These are phyloP conservation scores for Dispira simplex DNA, from an alignment of 192 early-diverging fungal species.

Conservation along the genomic window DNA sequence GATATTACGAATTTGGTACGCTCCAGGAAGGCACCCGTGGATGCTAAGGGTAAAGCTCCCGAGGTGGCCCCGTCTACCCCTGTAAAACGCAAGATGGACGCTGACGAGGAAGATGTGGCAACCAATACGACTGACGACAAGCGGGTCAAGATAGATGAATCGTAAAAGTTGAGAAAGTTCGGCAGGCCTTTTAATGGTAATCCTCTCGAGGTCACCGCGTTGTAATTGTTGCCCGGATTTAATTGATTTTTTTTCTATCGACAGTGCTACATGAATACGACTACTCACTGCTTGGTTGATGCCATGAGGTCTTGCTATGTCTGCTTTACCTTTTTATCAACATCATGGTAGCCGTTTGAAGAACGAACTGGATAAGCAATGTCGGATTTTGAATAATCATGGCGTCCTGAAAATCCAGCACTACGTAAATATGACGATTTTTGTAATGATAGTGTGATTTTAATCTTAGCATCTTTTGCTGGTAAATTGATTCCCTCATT, in stretches of 20 bases:
- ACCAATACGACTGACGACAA: not conserved
- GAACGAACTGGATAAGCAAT: too few relatives aligned
- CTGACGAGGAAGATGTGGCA: not conserved
- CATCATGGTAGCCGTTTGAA: too few relatives aligned
- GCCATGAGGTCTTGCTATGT: too few relatives aligned
- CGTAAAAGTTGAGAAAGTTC: not conserved
- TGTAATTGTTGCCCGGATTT: not conserved
- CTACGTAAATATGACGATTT: too few relatives aligned
- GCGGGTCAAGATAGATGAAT: not conserved
- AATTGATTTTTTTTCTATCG: not conserved
- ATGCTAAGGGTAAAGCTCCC: slow-evolving; percentile 5
- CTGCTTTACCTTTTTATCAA: too few relatives aligned
- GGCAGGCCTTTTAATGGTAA: not conserved
- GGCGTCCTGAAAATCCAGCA: too few relatives aligned
- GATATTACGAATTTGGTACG: slow-evolving; percentile 6
- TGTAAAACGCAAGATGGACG: not conserved
- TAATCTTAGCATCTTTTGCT: too few relatives aligned
- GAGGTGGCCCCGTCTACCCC: not conserved
- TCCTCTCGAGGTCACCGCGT: not conserved
- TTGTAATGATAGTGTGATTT: too few relatives aligned
- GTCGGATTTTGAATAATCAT: too few relatives aligned
- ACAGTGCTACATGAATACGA: not conserved
- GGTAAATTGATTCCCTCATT: too few relatives aligned
- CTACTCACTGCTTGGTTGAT: too few relatives aligned
- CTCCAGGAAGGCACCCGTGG: not conserved